Base-by-base conservation (phyloP, 139 green algal species). In the Trebouxia sp. region DNA sequence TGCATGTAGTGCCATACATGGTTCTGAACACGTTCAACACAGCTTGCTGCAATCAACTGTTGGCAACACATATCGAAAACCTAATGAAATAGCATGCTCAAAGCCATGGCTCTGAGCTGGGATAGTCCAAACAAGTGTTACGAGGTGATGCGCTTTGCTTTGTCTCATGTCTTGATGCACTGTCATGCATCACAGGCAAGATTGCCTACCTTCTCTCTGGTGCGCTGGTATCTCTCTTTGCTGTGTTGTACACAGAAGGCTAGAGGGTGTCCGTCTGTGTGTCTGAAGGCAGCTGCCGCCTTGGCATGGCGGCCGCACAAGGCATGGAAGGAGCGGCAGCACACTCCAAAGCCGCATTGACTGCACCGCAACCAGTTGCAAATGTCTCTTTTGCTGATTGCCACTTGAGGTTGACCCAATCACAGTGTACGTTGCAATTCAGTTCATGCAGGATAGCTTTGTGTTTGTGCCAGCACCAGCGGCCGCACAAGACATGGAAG, bases 401-500 rank as follows among this genome's bases (percentile, higher is more conserved):
- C 58, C 10, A 10, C n/a, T n/a, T n/a, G n/a, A n/a, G n/a, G n/a
- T n/a, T n/a, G n/a, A n/a, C n/a, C n/a, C n/a, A n/a, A n/a, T n/a
- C n/a, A n/a, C n/a, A n/a, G n/a, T n/a, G n/a, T n/a, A n/a, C n/a
- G n/a, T n/a, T n/a, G n/a, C n/a, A n/a, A n/a, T n/a, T n/a, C n/a
- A n/a, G n/a, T n/a, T n/a, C n/a, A n/a, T n/a, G n/a, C n/a, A n/a
- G n/a, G n/a, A n/a, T n/a, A n/a, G n/a, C n/a, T n/a, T n/a, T n/a
- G n/a, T n/a, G n/a, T n/a, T n/a, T n/a, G n/a, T n/a, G n/a, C n/a
- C n/a, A n/a, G n/a, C n/a, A n/a, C n/a, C n/a, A n/a, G 0, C 80
- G 76, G 20, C 75, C 84, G 56, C 84, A 88, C 41, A 87, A 32
- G 26, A 88, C 84, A 74, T 88, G 84, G 79, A 87, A 87, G 20